Percentiles rank a stretch among this genome's conserved stretches.
phyloP scores from a whole-genome alignment of 1,139 yeast genomes.

The Debaryomycetaceae sp. region DNA sequence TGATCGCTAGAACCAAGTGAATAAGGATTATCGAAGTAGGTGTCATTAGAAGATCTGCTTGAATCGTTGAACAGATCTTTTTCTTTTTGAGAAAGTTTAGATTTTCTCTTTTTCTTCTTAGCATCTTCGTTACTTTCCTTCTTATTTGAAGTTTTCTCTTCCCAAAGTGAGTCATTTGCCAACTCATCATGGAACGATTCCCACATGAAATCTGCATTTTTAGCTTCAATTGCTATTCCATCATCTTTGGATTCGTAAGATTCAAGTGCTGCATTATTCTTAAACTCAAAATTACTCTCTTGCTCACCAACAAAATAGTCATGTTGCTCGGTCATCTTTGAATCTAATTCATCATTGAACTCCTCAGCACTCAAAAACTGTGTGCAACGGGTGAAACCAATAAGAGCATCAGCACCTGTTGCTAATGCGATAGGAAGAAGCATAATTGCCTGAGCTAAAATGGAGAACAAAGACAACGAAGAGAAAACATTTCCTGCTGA shows the following conservation, averaged over 20 bases:
- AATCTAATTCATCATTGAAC: conserved; percentile 21
- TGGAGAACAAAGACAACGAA: conserved; percentile 49
- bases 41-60: conserved; percentile 13
- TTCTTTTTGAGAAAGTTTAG: conserved; percentile 9
- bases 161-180: conserved; percentile 11
- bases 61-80: conserved; percentile 3
- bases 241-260: not conserved
- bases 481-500: conserved; percentile 48
- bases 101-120: conserved; percentile 7
- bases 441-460: conserved; percentile 50
- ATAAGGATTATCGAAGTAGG: conserved; percentile 9
- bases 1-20: conserved; percentile 9
- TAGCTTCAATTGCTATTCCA: conserved; percentile 22
- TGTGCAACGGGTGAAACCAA: conserved; percentile 48
- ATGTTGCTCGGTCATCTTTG: conserved; percentile 13
- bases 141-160: conserved; percentile 12
- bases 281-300: conserved; percentile 14
- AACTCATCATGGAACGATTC: conserved; percentile 30
- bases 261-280: not conserved
- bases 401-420: conserved; percentile 51
- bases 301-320: conserved; percentile 19
- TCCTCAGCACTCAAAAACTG: conserved; percentile 43
- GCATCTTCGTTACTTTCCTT: too few species aligned
- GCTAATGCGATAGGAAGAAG: conserved; percentile 54
- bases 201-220: conserved; percentile 35